Evolutionary conservation across 2,329 filamentous ascomycete genomes (phyloP).

Genomic region (Penicillium polonicum): DNA sequence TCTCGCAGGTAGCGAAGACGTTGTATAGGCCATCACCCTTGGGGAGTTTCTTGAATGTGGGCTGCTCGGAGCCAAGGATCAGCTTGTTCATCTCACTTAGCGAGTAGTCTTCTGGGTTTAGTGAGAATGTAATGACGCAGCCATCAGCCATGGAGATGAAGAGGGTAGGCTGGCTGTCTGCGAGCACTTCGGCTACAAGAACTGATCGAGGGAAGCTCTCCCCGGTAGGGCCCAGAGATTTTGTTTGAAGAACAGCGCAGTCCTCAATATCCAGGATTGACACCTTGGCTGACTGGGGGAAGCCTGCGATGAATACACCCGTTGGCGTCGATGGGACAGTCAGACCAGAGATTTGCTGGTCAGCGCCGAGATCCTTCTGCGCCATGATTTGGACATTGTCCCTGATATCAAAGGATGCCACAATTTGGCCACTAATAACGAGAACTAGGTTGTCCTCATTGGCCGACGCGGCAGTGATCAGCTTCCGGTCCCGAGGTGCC

Average conservation of each 20-base stretch:
- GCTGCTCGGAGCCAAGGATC: slow-evolving; percentile 80
- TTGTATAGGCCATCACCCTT: slow-evolving; percentile 66
- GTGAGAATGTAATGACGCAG: slow-evolving; percentile 78
- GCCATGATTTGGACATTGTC: slow-evolving; percentile 58
- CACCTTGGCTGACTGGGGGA: slow-evolving; percentile 80
- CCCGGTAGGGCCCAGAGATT: slow-evolving; percentile 63
- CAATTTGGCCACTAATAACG: slow-evolving; percentile 69
- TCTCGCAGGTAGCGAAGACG: slow-evolving; percentile 90
- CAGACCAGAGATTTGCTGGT: slow-evolving; percentile 82
- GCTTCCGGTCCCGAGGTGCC: slow-evolving; percentile 46
- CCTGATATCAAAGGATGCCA: slow-evolving; percentile 67
- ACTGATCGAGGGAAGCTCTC: slow-evolving; percentile 81
- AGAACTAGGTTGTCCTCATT: slow-evolving; percentile 70
- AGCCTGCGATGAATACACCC: slow-evolving; percentile 74
- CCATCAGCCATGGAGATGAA: slow-evolving; percentile 92
- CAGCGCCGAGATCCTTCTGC: slow-evolving; percentile 60
- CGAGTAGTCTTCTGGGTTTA: slow-evolving; percentile 60
- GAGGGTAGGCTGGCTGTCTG: slow-evolving; percentile 67
- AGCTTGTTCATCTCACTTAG: slow-evolving; percentile 76
- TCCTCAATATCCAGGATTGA: slow-evolving; percentile 69
- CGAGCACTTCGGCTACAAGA: slow-evolving; percentile 72
- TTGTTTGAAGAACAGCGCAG: slow-evolving; percentile 64
- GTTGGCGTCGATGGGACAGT: slow-evolving; percentile 66
- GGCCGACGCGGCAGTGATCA: slow-evolving; percentile 75
- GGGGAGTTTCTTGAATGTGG: slow-evolving; percentile 75